Evolutionary conservation across 2,329 filamentous ascomycete species (phyloP), one percentile per base, ranked within the genome.

Genomic region (Aurifilum marmelostoma): DNA sequence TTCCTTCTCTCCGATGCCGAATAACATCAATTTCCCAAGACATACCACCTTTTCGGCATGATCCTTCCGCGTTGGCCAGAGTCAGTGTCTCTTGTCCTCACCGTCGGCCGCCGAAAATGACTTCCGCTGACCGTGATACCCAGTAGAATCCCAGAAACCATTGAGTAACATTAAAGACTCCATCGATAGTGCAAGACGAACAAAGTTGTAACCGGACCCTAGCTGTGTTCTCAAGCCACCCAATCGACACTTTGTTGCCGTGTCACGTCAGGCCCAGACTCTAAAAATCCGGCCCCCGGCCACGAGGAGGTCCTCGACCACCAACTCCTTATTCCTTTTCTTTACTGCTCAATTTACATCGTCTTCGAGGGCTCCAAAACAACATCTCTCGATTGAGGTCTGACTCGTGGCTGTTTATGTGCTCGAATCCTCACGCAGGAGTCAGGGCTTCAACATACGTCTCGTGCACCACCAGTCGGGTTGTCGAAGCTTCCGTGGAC

Each of bases 71-170:
- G 37, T 60, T 39, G 37, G 52, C 52, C 68, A 68, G 29, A 63
- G 61, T 50, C 39, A 43, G 47, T 56, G 21, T n/a, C 29, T 56
- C 27, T 56, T 56, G 63, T 56, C 27, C 50, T 56, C 63, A 14
- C 63, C 24, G 32, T 65, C 63, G 32, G 32, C 39, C 63, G 21
- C 63, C 63, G 47, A 65, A 21, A 21, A 64, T n/a, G 62, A 52
- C 47, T 65, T 56, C 43, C 63, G 32, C 41, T 37, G 63, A 29
- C 21, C 50, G 32, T 56, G 34, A 4, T 56, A 39, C 39, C 47
- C 63, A 65, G 50, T 56, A 27, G n/a, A 18, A 59, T 34, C 43
- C 24, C 39, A 37, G 27, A 29, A 24, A 67, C 50, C n/a, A 62
- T 29, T 32, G 12, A 27, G n/a, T 27, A 50, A 39, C 32, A 65